Evolutionary conservation across 2,329 filamentous ascomycete species (phyloP), one percentile per base, ranked within the genome.

Genomic region (Colletotrichum orchidophilum): DNA sequence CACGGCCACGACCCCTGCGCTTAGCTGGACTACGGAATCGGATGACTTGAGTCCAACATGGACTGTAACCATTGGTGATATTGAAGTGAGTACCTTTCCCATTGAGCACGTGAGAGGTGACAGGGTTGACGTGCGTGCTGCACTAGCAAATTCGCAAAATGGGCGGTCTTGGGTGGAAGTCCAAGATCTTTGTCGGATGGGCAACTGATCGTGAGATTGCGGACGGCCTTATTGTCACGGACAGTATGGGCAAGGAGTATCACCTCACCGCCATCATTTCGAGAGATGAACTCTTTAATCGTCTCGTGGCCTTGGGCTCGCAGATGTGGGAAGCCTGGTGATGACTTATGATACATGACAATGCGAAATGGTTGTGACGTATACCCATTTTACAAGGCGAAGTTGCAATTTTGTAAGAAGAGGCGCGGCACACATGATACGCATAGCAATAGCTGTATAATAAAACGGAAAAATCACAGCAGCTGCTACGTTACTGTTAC

Each of bases 261-360:
- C 88, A 89, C 63, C 79, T 96, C 2, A 97, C 93, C 7, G 94
- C 94, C 1, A 86, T 96, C 78, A 85, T 88, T 33, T 81, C 92
- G 76, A 81, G 94, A 49, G 93, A 96, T 75, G 92, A 96, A 81
- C 78, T 97, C 52, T 96, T 96, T 77, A 96, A 96, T 81, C 88
- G 94, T 18, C 78, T 96, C 66, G 83, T 95, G 68, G 89, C 92
- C 2, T 93, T 96, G 81, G 93, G 93, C 1, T 87, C 87, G 15
- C 93, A 96, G 86, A 94, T 94, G 85, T 96, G 94, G 94, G 93
- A 94, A 83, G 87, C 88, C 66, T 94, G 90, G 90, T 96, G 35
- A 42, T 12, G 21, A 50, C 0, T 27, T 12, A 50, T 27, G 24
- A 52, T 5, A 46, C 21, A 46, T 46, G 39, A 46, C 3, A 46